A percentile compares a stretch with the other conserved stretches of the same genome.
Conservation (phyloP, 2,329 filamentous ascomycete species). For the Elsinoe perseae region DNA sequence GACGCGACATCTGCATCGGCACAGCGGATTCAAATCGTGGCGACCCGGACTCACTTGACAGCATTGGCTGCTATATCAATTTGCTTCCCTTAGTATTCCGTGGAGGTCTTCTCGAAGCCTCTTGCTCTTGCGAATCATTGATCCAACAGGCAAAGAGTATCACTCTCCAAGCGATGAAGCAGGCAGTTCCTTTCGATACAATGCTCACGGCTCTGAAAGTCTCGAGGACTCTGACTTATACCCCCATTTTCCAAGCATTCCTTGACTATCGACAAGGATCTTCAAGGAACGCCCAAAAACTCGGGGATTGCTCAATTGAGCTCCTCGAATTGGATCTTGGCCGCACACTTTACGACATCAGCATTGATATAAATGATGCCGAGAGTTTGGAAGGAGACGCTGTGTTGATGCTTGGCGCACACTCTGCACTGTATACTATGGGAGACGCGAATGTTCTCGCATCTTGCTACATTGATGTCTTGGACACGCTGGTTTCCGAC, state of each 20-base stretch:
- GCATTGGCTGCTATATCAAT: slow-evolving; percentile 36
- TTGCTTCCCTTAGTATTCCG: slow-evolving; percentile 32
- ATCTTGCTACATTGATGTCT: neutral
- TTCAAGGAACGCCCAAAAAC: neutral
- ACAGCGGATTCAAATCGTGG: slow-evolving; percentile 34
- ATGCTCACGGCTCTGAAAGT: slow-evolving; percentile 29
- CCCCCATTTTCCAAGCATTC: slow-evolving; percentile 32
- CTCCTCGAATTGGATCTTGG: neutral
- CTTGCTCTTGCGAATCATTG: slow-evolving; percentile 19
- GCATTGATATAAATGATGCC: neutral
- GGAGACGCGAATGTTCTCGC: neutral
- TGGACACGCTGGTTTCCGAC: neutral
- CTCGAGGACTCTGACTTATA: slow-evolving; percentile 21
- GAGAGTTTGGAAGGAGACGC: neutral
- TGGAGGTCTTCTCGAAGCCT: slow-evolving; percentile 8
- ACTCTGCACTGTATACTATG: neutral
- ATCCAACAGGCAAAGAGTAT: slow-evolving; percentile 20
- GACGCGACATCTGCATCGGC: slow-evolving; percentile 34
- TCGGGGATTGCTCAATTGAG: neutral
- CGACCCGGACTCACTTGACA: slow-evolving; percentile 24
- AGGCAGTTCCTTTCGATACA: slow-evolving; percentile 30
- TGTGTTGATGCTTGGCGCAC: neutral
- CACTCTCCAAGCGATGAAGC: slow-evolving; percentile 21
- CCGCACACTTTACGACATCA: neutral
- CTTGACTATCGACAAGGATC: slow-evolving; percentile 26